Base-by-base conservation (phyloP, 106 monocot species). In the Posidonia australis region DNA sequence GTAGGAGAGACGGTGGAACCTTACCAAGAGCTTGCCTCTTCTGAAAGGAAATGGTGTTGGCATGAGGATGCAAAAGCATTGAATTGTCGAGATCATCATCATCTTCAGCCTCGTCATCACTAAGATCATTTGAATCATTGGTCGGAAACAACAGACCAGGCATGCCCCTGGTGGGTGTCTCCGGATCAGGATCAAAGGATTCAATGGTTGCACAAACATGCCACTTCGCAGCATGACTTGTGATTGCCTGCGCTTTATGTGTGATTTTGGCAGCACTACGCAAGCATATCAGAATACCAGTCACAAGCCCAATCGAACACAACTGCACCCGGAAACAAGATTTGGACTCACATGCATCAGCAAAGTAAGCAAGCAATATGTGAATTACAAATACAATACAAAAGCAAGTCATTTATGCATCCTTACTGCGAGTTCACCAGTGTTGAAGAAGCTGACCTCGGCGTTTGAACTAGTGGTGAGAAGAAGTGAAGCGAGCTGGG, bases 11-110 rank as follows among this genome's bases (percentile, higher is more conserved):
- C 49, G n/a, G 49, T 49, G 49, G 13, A 19, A 17, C 16, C 70
- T 75, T 47, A 93, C 93, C 93, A 16, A 94, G 72, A 12, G 94
- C 94, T 65, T 94, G 94, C 72, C 94, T 79, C 71, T 94, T 94
- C 20, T 89, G 89, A 54, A 84, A 94, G 31, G 94, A 80, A 29
- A 94, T 74, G 54, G 84, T 84, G 61, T 69, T 67, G 16, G 68
- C 71, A 17, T 55, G 66, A 16, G 82, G 79, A 10, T 65, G 68
- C 36, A 27, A 11, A 1, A 26, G 23, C 28, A 56, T 25, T 7
- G 56, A 25, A 24, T 26, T 14, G 13, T 25, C 56, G 1, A 24
- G 23, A 10, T 76, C 77, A 4, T 73, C 81, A 0, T 76, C 77
- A 1, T 26, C 27, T 27, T 24, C 56, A 16, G 9, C 14, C 28